Evolutionary conservation across 2,329 filamentous ascomycete species (phyloP).

Genomic region (Fusarium solani-melongenae): DNA sequence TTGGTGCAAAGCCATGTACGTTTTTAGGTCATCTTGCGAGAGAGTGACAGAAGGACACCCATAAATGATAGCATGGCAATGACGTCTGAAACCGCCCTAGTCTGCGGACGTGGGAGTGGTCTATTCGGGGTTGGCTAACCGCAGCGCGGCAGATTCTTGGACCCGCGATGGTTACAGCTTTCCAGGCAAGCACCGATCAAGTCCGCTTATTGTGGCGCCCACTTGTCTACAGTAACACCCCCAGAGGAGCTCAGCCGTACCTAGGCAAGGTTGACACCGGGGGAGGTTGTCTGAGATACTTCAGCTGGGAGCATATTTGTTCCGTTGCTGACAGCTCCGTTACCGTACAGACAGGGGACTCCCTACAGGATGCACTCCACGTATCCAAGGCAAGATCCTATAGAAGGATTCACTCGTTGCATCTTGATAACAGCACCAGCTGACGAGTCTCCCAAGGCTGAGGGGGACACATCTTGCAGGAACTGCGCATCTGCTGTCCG

Average conservation of each 20-base stretch:
- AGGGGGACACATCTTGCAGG: not conserved
- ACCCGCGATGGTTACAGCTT: not conserved
- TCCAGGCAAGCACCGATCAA: not conserved
- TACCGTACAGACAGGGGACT: not conserved
- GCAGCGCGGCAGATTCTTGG: not conserved
- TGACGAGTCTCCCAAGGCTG: not conserved
- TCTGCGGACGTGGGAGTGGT: not conserved
- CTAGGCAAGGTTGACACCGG: not conserved
- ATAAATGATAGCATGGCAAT: not conserved
- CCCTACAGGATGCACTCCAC: not conserved
- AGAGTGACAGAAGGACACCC: not conserved
- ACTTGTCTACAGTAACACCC: not conserved
- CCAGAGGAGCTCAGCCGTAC: not conserved
- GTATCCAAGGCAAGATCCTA: not conserved
- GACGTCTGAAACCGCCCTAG: not conserved
- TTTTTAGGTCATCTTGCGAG: not conserved
- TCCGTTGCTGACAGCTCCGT: not conserved
- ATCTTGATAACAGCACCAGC: not conserved
- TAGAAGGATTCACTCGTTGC: not conserved
- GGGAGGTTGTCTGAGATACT: not conserved
- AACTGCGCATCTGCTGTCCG: not conserved
- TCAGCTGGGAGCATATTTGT: not conserved
- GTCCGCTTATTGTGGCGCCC: not conserved
- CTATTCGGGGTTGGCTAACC: not conserved
- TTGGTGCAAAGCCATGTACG: slow-evolving; percentile 1